These are phyloP conservation scores for Trichomonascus vanleenenianus DNA, from an alignment of 805 yeast species.

Conservation along the genomic window DNA sequence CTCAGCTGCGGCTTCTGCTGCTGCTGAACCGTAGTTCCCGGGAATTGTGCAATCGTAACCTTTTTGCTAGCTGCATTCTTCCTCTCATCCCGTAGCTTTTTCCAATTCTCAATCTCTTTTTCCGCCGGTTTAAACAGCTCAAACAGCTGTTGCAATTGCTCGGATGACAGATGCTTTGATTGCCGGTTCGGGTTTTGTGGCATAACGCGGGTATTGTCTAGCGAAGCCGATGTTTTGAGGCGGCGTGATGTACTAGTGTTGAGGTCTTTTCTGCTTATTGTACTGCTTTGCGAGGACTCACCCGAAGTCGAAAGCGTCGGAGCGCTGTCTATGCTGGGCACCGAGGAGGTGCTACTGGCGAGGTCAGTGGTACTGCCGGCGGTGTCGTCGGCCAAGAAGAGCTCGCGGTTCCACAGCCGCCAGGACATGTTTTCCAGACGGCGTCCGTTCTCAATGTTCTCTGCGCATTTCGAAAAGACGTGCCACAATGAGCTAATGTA, in stretches of 20 bases:
- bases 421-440: slow-evolving; percentile 33
- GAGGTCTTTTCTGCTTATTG: too few species aligned
- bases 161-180: slow-evolving; percentile 16
- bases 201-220: too few species aligned
- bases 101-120: slow-evolving; percentile 7
- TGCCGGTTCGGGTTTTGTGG: background rate
- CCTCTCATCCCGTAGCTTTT: background rate
- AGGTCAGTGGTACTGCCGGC: background rate
- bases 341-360: too few species aligned
- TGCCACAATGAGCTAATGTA: slow-evolving; percentile 26
- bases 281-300: too few species aligned
- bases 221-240: too few species aligned
- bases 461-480: slow-evolving; percentile 30
- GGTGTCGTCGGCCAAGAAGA: slow-evolving; percentile 3
- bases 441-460: slow-evolving; percentile 30
- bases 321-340: too few species aligned
- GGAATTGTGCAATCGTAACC: background rate
- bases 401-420: slow-evolving; percentile 30
- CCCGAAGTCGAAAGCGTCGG: too few species aligned
- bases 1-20: slow-evolving; percentile 4
- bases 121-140: slow-evolving; percentile 16
- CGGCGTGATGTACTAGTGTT: too few species aligned
- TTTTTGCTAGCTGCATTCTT: too few species aligned
- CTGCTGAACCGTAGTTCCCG: background rate
- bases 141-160: slow-evolving; percentile 20